Evolutionary conservation across 2,329 filamentous ascomycete genomes (phyloP).

Genomic region (Scedosporium minutisporum): DNA sequence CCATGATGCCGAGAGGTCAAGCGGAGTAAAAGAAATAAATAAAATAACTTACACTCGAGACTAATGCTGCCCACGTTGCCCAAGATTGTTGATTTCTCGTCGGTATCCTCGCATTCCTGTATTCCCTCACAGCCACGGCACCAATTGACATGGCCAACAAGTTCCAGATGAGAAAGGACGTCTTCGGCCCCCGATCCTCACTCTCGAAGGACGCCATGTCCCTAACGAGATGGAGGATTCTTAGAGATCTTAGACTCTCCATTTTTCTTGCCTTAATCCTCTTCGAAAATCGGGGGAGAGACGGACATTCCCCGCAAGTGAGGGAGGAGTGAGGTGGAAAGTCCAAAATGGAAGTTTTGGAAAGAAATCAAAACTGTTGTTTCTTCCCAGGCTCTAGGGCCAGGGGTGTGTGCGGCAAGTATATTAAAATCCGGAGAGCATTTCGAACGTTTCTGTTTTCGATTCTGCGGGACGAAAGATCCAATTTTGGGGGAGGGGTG

Average conservation of each 20-base stretch:
- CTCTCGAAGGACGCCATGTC: neutral
- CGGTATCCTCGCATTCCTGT: neutral
- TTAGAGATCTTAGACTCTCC: neutral
- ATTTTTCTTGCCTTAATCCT: neutral
- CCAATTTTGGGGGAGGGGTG: too few relatives aligned
- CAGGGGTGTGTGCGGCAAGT: neutral
- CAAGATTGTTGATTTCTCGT: neutral
- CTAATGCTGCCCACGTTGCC: neutral
- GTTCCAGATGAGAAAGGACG: neutral
- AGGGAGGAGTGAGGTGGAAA: too few relatives aligned
- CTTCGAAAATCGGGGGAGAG: too few relatives aligned
- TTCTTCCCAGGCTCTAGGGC: too few relatives aligned
- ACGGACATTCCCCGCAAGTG: too few relatives aligned
- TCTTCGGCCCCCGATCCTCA: neutral
- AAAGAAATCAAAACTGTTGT: too few relatives aligned
- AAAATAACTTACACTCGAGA: neutral
- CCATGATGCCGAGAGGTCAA: too few relatives aligned
- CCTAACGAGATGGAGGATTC: neutral
- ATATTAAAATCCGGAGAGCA: neutral
- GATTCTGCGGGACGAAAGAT: too few relatives aligned
- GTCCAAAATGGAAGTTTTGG: too few relatives aligned
- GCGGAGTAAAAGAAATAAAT: neutral
- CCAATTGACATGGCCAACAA: neutral
- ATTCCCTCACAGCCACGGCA: neutral
- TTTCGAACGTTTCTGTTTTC: too few relatives aligned